Evolutionary conservation across 2,329 filamentous ascomycete species (phyloP), one percentile per base, ranked within the genome.

Genomic region (Fusarium caatingaense): DNA sequence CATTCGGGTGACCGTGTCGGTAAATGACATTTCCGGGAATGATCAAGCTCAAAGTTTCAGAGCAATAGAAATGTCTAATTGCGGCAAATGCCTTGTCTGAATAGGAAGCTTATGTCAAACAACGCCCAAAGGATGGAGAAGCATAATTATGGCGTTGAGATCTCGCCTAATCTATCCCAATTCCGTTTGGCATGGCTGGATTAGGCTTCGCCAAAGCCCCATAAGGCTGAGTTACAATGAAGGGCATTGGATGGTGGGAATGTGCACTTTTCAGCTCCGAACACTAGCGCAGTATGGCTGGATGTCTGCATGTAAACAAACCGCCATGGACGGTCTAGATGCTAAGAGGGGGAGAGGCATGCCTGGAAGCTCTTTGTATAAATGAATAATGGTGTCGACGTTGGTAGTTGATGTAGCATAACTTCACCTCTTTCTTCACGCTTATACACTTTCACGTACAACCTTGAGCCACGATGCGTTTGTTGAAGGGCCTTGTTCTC

Each of bases 171-270:
- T 30, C 34, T 25, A 28, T 18, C 34, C 49, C n/a, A 34, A 34
- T 34, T 10, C 6, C 32, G 57, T 41, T 13, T 55, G 30, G 32
- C 13, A 30, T 34, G 21, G 16, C 34, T n/a, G 10, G 6, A 20
- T 21, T 53, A 27, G 13, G 41, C 8, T 45, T 40, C 25, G 13
- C 21, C 41, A 55, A 16, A 30, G 46, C 46, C 23, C 57, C 57
- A 56, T 56, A 56, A 56, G 60, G 60, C 60, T 63, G 47, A 56
- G 32, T n/a, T 28, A 30, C n/a, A 8, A 18, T 44, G 25, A 49
- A 64, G 7, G 30, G 45, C 25, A 41, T 64, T 44, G 37, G 50
- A 8, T 4, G 15, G 9, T 6, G 40, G 44, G 44, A 48, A 28
- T 55, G 21, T 18, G 12, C 16, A 21, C 6, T 46, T 63, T 63